A percentile compares a stretch with the other conserved stretches of the same genome.
Evolutionary conservation across 2,329 filamentous ascomycete genomes (phyloP).

Genomic region (Microcyclospora tardicrescens): DNA sequence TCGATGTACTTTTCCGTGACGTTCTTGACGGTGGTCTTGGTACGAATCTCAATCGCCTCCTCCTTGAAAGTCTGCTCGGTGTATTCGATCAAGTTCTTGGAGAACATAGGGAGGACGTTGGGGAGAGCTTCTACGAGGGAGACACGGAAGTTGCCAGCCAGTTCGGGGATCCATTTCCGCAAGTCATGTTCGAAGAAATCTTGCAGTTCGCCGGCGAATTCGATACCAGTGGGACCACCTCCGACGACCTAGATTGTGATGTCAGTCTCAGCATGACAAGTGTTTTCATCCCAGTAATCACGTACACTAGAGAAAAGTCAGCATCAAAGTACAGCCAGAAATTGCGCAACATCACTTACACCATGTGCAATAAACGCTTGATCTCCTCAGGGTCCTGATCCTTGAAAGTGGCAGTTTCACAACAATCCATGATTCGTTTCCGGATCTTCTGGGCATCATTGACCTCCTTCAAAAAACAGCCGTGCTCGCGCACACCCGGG

Average conservation of each 20-base stretch:
- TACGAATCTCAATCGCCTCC: constrained; percentile 85
- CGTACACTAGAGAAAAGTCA: no score
- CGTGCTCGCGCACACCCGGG: constrained; percentile 85
- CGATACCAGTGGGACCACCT: constrained; percentile 90
- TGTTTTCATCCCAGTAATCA: no score
- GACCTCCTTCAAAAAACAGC: constrained; percentile 98
- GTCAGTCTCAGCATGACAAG: no score
- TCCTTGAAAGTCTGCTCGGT: constrained; percentile 98
- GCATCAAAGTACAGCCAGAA: no score
- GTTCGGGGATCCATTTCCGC: constrained; percentile 94
- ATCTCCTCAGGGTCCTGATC: constrained; percentile 79
- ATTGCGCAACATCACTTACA: constrained; percentile 25
- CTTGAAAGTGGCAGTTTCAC: constrained; percentile 97
- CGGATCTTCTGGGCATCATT: constrained; percentile 89
- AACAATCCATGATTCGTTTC: constrained; percentile 99
- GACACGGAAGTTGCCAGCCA: constrained; percentile 88
- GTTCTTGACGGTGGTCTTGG: constrained; percentile 98
- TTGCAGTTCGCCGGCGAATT: constrained; percentile 95
- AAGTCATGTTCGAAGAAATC: constrained; percentile 98
- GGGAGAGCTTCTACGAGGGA: constrained; percentile 95
- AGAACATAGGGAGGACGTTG: constrained; percentile 92
- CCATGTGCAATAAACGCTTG: constrained; percentile 94
- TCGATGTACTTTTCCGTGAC: constrained; percentile 89
- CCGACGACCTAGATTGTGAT: constrained; percentile 42
- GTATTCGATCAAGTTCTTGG: constrained; percentile 98